Base-by-base conservation (phyloP, 192 early-diverging fungal species). In the Coemansia sp. region DNA sequence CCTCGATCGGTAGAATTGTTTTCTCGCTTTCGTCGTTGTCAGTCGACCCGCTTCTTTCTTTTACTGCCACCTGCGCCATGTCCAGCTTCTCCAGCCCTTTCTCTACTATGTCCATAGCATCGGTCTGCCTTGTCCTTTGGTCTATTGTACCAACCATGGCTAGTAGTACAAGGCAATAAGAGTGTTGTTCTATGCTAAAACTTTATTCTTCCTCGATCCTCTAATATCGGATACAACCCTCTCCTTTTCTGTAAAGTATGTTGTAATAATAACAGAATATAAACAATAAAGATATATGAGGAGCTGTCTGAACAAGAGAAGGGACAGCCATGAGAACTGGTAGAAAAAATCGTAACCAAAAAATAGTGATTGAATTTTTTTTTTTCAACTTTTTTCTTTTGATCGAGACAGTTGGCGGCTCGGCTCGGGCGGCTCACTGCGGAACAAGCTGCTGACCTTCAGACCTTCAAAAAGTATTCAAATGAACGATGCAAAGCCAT, bases 41-140 rank as follows among this genome's bases (percentile, higher is more conserved):
- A n/a, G n/a, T n/a, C n/a, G n/a, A n/a, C n/a, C n/a, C n/a, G n/a
- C n/a, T n/a, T n/a, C n/a, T 34, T 16, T 18, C 16, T 52, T 7
- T 52, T 52, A 31, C 34, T 57, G 55, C 52, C 20, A 2, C 4
- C 29, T 53, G 52, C 2, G 68, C 72, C 7, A 74, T 43, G 33
- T 70, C 69, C 8, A 81, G 78, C 40, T 52, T 61, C 60, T 68
- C 69, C 7, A 81, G 59, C 55, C 73, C 60, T 18, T 56, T 58
- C 57, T 75, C 61, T 5, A 81, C 78, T 59, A 58, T n/a, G 16
- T 74, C 77, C 48, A 79, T 56, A 30, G 37, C 58, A 26, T 40
- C 63, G 33, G 26, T 23, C 34, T 2, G 31, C 7, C 18, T 20
- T 10, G 26, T 28, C 46, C 51, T 31, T 18, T 57, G 58, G 26